phyloP scores from a whole-genome alignment of 768 basidiomycete species.

The Boletus rubescentipes region DNA sequence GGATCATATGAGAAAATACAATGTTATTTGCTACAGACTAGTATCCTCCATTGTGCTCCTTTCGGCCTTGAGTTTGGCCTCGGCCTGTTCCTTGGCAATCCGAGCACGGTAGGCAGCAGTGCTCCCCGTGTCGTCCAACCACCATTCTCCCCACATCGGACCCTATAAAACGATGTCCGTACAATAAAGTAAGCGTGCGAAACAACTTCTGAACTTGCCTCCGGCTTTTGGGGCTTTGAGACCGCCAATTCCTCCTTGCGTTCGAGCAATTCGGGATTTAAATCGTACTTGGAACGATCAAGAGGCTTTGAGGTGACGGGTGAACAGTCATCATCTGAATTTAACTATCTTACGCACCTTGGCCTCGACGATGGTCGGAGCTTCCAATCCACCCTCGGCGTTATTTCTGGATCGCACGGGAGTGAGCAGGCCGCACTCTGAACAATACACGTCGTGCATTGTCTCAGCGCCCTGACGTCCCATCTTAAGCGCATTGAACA shows the following conservation, averaged over 20 bases:
- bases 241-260: not conserved
- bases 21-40: not conserved
- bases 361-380: slow-evolving; percentile 10
- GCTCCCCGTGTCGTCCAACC: slow-evolving; percentile 15
- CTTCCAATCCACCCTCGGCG: slow-evolving; percentile 12
- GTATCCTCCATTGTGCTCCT: not conserved
- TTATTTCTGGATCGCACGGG: slow-evolving; percentile 14
- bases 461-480: slow-evolving; percentile 17
- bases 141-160: slow-evolving; percentile 8
- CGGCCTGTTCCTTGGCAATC: slow-evolving; percentile 9
- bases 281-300: slow-evolving; percentile 15
- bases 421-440: slow-evolving; percentile 16
- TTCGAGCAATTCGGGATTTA: slow-evolving; percentile 7
- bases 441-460: slow-evolving; percentile 21
- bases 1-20: not conserved
- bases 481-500: slow-evolving; percentile 14
- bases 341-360: not conserved
- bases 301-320: not conserved
- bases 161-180: not conserved
- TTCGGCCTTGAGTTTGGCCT: slow-evolving; percentile 1
- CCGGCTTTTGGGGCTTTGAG: not conserved
- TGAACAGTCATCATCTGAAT: not conserved
- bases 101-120: slow-evolving; percentile 13
- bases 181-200: not conserved
- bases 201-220: not conserved